phyloP scores from a whole-genome alignment of 108 stramenopile species.

The Ochromonas danica region DNA sequence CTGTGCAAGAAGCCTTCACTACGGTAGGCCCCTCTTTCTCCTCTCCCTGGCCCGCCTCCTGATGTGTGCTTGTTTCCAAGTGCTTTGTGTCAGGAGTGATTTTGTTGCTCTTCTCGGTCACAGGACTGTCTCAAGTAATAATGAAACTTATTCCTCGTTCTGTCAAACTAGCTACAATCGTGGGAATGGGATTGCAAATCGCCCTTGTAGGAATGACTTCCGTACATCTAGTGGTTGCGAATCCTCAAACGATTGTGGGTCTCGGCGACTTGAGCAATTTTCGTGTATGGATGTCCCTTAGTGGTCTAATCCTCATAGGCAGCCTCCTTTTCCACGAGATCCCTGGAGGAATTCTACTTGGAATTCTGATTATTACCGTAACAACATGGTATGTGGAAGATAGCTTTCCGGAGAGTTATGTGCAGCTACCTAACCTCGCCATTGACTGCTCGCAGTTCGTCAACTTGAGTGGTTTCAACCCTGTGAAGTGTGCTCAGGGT shows the following conservation, averaged over 20 bases:
- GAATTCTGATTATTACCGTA: constrained; percentile 52
- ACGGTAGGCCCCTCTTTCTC: no score
- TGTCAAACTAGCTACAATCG: constrained; percentile 60
- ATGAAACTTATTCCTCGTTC: constrained; percentile 43
- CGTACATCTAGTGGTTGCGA: constrained; percentile 56
- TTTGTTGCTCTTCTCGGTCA: constrained; percentile 41
- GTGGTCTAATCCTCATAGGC: constrained; percentile 57
- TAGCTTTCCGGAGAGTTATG: constrained; percentile 46
- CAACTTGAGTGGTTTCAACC: constrained; percentile 30
- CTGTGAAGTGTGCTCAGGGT: constrained; percentile 35
- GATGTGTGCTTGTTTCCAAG: no score
- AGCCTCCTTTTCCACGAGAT: constrained; percentile 56
- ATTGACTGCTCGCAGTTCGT: constrained; percentile 39
- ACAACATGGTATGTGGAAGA: constrained; percentile 48
- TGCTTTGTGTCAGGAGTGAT: constrained; percentile 48
- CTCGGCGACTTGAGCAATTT: constrained; percentile 52
- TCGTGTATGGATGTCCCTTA: constrained; percentile 47
- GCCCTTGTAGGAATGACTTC: constrained; percentile 61
- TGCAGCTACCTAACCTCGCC: constrained; percentile 50
- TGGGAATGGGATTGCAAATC: constrained; percentile 65
- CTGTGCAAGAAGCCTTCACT: constrained; percentile 48
- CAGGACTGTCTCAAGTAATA: constrained; percentile 40
- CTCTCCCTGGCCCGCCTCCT: no score
- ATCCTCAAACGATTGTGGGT: constrained; percentile 55
- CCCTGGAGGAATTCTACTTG: constrained; percentile 60